Evolutionary conservation across 768 basidiomycete species (phyloP).

Genomic region (Wakefieldia striispora): DNA sequence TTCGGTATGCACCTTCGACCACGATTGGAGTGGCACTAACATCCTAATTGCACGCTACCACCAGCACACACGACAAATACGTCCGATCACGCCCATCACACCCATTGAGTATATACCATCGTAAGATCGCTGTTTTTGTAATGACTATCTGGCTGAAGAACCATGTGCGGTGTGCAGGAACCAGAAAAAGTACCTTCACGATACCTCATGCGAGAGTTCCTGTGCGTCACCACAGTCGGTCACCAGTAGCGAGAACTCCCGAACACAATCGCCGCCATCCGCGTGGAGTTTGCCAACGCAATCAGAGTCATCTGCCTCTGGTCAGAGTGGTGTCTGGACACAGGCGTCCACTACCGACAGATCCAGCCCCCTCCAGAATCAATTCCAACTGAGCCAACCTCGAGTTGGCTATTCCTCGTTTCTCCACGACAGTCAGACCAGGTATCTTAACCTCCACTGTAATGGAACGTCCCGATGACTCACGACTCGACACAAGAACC

Average conservation of each 20-base stretch:
- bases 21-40: slow-evolving; percentile 10
- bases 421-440: slow-evolving; percentile 50
- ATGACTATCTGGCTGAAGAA: slow-evolving; percentile 11
- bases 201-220: slow-evolving; percentile 29
- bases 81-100: slow-evolving; percentile 36
- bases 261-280: slow-evolving; percentile 46
- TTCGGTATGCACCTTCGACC: slow-evolving; percentile 21
- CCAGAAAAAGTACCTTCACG: slow-evolving; percentile 33
- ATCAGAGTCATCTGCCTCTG: slow-evolving; percentile 30
- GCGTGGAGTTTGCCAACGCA: slow-evolving; percentile 38
- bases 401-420: slow-evolving; percentile 60
- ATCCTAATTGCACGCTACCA: slow-evolving; percentile 3
- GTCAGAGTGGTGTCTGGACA: slow-evolving; percentile 27
- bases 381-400: slow-evolving; percentile 41
- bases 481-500: slow-evolving; percentile 39
- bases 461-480: slow-evolving; percentile 13
- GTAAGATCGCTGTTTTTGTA: slow-evolving; percentile 21
- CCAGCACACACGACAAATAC: slow-evolving; percentile 30
- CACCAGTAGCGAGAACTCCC: slow-evolving; percentile 46
- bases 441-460: slow-evolving; percentile 37
- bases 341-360: slow-evolving; percentile 26
- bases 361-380: slow-evolving; percentile 36
- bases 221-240: slow-evolving; percentile 33
- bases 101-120: slow-evolving; percentile 33
- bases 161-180: slow-evolving; percentile 19